Conservation (phyloP, 2,329 filamentous ascomycete genomes). For the Cladophialophora exuberans region DNA sequence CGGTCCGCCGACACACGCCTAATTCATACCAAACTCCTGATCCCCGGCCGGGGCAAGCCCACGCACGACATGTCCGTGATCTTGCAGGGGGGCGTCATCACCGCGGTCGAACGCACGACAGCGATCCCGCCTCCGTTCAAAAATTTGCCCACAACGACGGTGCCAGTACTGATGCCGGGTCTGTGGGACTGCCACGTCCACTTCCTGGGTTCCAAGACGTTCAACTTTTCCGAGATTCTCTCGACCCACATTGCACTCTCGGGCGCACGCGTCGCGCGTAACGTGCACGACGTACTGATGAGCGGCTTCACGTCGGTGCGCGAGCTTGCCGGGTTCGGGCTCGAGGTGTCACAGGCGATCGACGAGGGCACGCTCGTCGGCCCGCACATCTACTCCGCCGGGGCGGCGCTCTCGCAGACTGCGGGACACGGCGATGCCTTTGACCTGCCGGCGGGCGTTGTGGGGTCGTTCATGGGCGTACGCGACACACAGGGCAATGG, state of each 20-base stretch:
- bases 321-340: constrained; percentile 53
- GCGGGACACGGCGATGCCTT: constrained; percentile 55
- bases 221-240: constrained; percentile 25
- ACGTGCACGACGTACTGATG: constrained; percentile 48
- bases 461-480: constrained; percentile 29
- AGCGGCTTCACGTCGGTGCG: constrained; percentile 57
- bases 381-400: constrained; percentile 54
- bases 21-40: constrained; percentile 44
- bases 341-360: constrained; percentile 49
- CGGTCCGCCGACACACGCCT: constrained; percentile 10
- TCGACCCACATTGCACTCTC: constrained; percentile 38
- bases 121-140: constrained; percentile 16
- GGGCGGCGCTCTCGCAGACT: constrained; percentile 50
- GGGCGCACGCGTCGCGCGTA: constrained; percentile 47
- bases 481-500: constrained; percentile 17
- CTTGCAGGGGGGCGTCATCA: constrained; percentile 45
- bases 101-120: constrained; percentile 31
- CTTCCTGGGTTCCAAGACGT: constrained; percentile 44
- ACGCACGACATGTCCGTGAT: constrained; percentile 45
- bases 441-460: constrained; percentile 36
- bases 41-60: constrained; percentile 53
- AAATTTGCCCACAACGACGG: constrained; percentile 33
- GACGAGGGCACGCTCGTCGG: constrained; percentile 50
- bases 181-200: constrained; percentile 60
- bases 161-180: constrained; percentile 54